These are phyloP conservation scores for Kalanchoe fedtschenkoi DNA, from an alignment of 164 flowering plant species.

Conservation along the genomic window DNA sequence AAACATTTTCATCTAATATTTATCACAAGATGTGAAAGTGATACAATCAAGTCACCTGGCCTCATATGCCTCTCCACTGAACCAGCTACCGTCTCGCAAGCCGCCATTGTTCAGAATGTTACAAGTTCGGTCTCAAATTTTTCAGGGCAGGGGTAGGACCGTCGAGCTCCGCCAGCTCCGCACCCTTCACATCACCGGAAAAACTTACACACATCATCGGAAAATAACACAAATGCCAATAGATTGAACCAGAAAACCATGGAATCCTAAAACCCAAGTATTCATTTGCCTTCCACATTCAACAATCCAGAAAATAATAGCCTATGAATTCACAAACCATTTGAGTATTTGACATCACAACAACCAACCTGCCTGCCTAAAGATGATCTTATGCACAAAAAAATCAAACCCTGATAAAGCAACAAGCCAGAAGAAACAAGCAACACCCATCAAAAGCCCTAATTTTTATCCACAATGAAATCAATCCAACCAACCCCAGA, in stretches of 20 bases:
- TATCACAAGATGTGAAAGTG: neutral
- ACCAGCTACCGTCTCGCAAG: conserved; percentile 4
- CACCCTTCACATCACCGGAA: neutral
- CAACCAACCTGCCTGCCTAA: too few species aligned
- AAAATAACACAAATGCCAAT: neutral
- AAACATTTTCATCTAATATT: neutral
- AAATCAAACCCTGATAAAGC: neutral
- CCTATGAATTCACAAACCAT: too few species aligned
- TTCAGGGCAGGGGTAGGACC: neutral
- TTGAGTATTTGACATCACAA: too few species aligned
- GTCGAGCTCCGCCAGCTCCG: too few species aligned
- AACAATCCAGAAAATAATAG: too few species aligned
- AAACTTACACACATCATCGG: neutral
- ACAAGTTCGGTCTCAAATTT: neutral
- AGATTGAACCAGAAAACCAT: too few species aligned
- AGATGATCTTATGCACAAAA: too few species aligned
- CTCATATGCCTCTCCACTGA: neutral
- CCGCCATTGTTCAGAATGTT: neutral
- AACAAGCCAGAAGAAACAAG: neutral
- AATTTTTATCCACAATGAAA: neutral
- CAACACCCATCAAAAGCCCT: neutral
- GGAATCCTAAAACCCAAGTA: too few species aligned
- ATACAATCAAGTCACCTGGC: neutral
- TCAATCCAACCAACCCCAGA: neutral
- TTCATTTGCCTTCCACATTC: too few species aligned